Conservation (phyloP, 2,329 filamentous ascomycete genomes). For the Phialemoniopsis sp. region DNA sequence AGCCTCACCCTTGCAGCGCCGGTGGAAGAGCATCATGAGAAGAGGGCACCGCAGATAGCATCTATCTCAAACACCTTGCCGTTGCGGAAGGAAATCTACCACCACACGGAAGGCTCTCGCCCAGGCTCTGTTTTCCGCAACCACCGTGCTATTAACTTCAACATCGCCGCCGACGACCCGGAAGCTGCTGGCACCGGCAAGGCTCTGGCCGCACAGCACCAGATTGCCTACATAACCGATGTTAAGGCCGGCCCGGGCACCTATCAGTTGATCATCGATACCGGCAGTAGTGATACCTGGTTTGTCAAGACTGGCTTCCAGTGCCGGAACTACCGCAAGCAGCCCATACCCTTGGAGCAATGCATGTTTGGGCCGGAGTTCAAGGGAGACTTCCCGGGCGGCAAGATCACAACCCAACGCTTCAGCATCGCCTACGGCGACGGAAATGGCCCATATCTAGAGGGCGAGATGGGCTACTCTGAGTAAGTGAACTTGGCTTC, state of each 20-base stretch:
- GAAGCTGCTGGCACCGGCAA: slow-evolving; percentile 1
- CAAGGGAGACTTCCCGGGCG: slow-evolving; percentile 20
- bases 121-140: slow-evolving; percentile 2
- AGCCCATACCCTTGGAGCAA: slow-evolving; percentile 7
- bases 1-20: slow-evolving; percentile 2
- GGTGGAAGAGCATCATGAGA: slow-evolving; percentile 1
- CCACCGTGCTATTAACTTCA: slow-evolving; percentile 1
- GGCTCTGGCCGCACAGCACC: slow-evolving; percentile 7
- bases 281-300: slow-evolving; percentile 24
- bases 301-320: slow-evolving; percentile 17
- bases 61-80: neutral
- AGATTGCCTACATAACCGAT: slow-evolving; percentile 22
- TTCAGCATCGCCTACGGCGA: slow-evolving; percentile 22
- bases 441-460: slow-evolving; percentile 17
- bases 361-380: slow-evolving; percentile 22
- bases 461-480: slow-evolving; percentile 22
- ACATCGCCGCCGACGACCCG: neutral
- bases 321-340: slow-evolving; percentile 17
- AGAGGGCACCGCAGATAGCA: slow-evolving; percentile 1
- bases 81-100: neutral
- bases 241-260: slow-evolving; percentile 15
- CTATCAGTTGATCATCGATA: slow-evolving; percentile 22
- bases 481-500: slow-evolving; percentile 12
- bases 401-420: slow-evolving; percentile 17
- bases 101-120: too few species aligned